Base-by-base conservation (phyloP, 768 basidiomycete species). In the Lentinus tigrinus region DNA sequence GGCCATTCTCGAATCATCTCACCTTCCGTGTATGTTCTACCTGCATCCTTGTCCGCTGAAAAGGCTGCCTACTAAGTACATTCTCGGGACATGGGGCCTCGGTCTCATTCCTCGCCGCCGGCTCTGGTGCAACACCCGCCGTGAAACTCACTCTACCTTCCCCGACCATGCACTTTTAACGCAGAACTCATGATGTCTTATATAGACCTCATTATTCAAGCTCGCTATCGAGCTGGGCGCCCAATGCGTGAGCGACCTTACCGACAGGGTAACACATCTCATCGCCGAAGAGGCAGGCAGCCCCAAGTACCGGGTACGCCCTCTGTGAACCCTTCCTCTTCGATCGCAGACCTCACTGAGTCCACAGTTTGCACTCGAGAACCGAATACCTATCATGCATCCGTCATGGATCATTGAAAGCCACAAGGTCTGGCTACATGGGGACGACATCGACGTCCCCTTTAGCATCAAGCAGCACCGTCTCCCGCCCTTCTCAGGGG, bases 201-300 rank as follows among this genome's bases (percentile, higher is more conserved):
- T 19, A 17, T 52, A 95, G 93, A 79, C 84, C 0, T 79, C 80
- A 2, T 62, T 95, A 34, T 91, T 91, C 68, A 85, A 85, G 58
- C 83, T 90, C 66, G 92, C 91, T 0, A 74, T 82, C 23, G 88
- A 94, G 63, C 85, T 97, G 14, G 95, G 95, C 11, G 95, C 92
- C 26, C 73, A 73, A 3, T 78, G 82, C 43, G 79, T 83, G 16
- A 81, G 74, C 31, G 87, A 91, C 48, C 86, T 96, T 61, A 98
- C 93, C 0, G 88, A 93, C 68, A 78, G 78, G 46, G 88, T 91
- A n/a, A 95, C 93, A 0, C 94, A 96, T 75, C 80, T 98, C 21
- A 78, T 98, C 40, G 92, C 94, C 0, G 74, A 73, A n/a, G 79
- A 77, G n/a, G 87, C 91, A 65, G 91, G 90, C 3, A 86, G 93